Base-by-base conservation (phyloP, 108 stramenopile genomes). In the Pseudonitzschia delicatissima region DNA sequence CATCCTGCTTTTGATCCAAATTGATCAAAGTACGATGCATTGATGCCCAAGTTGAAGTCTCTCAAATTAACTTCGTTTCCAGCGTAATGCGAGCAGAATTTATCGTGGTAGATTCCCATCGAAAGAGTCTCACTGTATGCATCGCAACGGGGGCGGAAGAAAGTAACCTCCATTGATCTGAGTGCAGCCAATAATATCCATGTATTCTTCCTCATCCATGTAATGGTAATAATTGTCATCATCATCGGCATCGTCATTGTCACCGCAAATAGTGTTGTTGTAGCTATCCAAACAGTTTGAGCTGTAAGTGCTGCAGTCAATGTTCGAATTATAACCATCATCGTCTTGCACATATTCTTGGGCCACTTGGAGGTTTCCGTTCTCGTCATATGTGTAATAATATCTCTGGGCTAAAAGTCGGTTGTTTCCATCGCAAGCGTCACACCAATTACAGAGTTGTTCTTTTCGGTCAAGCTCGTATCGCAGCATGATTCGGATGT, bases 91-190 rank as follows among this genome's bases (percentile, higher is more conserved):
- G 74, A 58, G 57, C 86, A 87, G 68, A 82, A 87, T 13, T 66
- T 45, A 48, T 87, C 86, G 53, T 87, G 79, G 53, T 58, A 87
- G 29, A 83, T 45, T 31, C 64, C 80, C 82, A 82, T 80, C 8
- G 50, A 61, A 39, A 87, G 79, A 9, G 45, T 73, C 34, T 59
- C 66, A 6, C 66, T 50, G 35, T 70, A 57, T 25, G 74, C 70
- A 63, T 87, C 76, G 44, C 86, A 87, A 8, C 72, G 71, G 18
- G 86, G 81, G 29, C 73, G 64, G 20, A 83, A n/a, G 49, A 58
- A 66, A 87, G 67, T 80, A 82, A 27, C 66, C 66, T 26, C 50
- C 77, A 53, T 79, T 55, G 2, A 66, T 63, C 11, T 80, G 61
- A 50, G 66, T 53, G 57, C 86, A 87, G 28, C 40, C 77, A 33